phyloP scores from a whole-genome alignment of 2,329 filamentous ascomycete species.

The Aureobasidium uvarum region DNA sequence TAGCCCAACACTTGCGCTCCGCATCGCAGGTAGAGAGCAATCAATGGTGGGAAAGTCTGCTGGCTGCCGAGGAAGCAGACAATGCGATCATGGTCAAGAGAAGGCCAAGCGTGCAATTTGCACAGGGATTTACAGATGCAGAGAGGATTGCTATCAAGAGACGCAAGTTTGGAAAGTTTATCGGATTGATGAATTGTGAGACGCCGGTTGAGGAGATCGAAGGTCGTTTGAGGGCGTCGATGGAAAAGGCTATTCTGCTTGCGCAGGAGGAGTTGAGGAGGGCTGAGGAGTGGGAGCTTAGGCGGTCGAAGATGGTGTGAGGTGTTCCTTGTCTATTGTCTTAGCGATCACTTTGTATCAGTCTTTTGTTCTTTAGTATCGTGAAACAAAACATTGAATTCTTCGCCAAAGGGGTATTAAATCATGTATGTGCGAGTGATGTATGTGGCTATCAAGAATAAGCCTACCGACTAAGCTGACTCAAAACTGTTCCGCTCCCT shows the following conservation, averaged over 20 bases:
- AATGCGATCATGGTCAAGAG: background rate
- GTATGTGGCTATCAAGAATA: background rate
- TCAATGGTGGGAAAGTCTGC: constrained; percentile 2
- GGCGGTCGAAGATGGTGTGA: constrained; percentile 36
- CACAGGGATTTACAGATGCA: constrained; percentile 38
- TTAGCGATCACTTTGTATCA: background rate
- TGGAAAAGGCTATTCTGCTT: constrained; percentile 37
- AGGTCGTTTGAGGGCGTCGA: constrained; percentile 40
- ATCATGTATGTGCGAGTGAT: background rate
- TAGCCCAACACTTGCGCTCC: background rate
- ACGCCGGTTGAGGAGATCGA: constrained; percentile 51
- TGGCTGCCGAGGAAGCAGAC: constrained; percentile 1
- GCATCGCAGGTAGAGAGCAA: background rate
- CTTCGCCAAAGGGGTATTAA: constrained; percentile 1
- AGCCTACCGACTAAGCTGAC: background rate
- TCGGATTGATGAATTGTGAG: constrained; percentile 65
- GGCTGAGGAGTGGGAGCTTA: constrained; percentile 38
- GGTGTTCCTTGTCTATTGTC: background rate
- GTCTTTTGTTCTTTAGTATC: background rate
- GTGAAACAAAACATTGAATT: background rate
- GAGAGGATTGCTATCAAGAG: constrained; percentile 57
- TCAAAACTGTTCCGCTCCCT: constrained; percentile 4
- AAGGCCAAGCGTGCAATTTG: constrained; percentile 7
- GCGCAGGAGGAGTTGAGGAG: constrained; percentile 36
- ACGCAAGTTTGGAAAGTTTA: constrained; percentile 69